Conservation (phyloP, 23 red algal species). For the Pyropia yezoensis region DNA sequence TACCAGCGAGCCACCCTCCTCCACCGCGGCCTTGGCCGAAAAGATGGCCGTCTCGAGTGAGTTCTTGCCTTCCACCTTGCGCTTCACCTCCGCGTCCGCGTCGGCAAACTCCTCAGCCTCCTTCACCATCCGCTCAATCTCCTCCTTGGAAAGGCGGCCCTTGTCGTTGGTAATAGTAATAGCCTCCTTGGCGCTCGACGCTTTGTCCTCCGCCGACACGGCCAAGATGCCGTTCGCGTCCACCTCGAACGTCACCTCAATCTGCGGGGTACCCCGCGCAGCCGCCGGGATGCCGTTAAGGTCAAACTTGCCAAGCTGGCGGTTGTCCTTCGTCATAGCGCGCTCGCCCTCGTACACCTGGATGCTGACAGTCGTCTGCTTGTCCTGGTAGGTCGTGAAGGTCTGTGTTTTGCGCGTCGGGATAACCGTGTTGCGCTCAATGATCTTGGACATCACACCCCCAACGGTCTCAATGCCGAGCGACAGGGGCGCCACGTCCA, state of each 20-base stretch:
- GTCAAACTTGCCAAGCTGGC: constrained; percentile 95
- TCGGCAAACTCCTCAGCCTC: constrained; percentile 98
- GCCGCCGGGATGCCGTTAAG: constrained; percentile 78
- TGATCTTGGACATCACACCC: constrained; percentile 99
- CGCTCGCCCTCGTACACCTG: constrained; percentile 95
- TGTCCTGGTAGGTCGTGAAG: constrained; percentile 94
- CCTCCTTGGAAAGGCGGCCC: constrained; percentile 90
- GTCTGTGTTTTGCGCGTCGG: constrained; percentile 86
- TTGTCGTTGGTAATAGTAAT: constrained; percentile 96
- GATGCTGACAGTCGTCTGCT: constrained; percentile 83
- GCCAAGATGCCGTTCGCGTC: constrained; percentile 84
- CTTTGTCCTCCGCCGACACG: constrained; percentile 89
- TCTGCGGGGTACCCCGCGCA: constrained; percentile 86
- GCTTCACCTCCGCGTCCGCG: constrained; percentile 71
- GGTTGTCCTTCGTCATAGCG: constrained; percentile 89
- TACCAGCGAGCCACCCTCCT: constrained; percentile 79
- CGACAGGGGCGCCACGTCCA: constrained; percentile 94
- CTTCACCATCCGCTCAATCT: constrained; percentile 93
- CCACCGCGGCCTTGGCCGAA: constrained; percentile 54
- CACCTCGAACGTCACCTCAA: constrained; percentile 92
- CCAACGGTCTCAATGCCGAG: constrained; percentile 99
- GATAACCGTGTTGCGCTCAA: constrained; percentile 83
- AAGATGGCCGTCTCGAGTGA: constrained; percentile 82
- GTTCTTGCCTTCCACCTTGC: constrained; percentile 90
- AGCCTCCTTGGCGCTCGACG: constrained; percentile 65